Base-by-base conservation (phyloP, 306 rosid species). In the Comarum palustre region DNA sequence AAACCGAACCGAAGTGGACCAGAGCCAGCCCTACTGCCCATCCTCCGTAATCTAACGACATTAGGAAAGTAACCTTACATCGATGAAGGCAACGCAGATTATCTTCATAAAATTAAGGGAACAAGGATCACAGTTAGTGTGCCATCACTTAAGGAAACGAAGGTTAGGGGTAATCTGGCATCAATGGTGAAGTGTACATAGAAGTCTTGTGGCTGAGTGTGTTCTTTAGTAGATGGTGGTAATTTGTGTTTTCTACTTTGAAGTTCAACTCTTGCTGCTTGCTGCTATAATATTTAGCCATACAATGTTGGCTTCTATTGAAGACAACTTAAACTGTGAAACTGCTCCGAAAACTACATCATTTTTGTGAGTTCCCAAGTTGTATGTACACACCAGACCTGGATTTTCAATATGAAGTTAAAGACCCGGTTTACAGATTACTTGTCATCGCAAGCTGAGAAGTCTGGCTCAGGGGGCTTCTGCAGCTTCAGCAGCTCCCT, bases 391-490 rank as follows among this genome's bases (percentile, higher is more conserved):
- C 43, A 55, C 13, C 25, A n/a, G 58, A 51, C 13, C 27, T 51
- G 58, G 58, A 51, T 51, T 51, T 17, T 19, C 58, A 51, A 19
- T n/a, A n/a, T 51, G 4, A 32, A 71, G 41, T 54, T 14, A 25
- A 60, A 34, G 20, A 48, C 32, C 10, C 15, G 8, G 38, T 78
- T 77, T 46, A 75, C 22, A 5, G 45, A 80, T 75, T 42, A 75
- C 27, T 69, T 62, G 19, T 58, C 54, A 52, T 73, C 79, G 45
- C 48, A 76, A 60, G 65, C 68, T 34, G 94, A 76, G 79, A 87
- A 91, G 77, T 91, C 94, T 43, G 98, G 98, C 72, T 94, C 96
- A 0, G 90, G 31, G 14, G 97, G 98, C 87, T 89, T 93, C 75
- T 78, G 84, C 70, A 83, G 75, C n/a, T 15, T 76, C 69, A 73